Percentiles rank a stretch among this genome's conserved stretches.
Conservation (phyloP, 495 filamentous ascomycete genomes). For the Penicillium turbatum region DNA sequence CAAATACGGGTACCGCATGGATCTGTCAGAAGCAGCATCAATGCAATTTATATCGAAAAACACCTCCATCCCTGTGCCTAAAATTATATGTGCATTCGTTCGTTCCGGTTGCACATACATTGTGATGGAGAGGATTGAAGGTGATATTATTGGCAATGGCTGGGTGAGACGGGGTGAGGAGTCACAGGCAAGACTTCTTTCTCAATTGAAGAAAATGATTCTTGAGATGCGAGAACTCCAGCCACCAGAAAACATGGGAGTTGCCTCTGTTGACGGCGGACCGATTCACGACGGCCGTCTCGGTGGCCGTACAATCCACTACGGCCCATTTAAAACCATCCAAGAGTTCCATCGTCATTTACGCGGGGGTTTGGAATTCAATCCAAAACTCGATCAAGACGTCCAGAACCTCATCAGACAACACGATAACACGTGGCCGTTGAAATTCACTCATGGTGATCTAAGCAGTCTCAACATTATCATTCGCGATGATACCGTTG, state of each 20-base stretch:
- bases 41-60: constrained; percentile 45
- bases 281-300: constrained; percentile 40
- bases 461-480: constrained; percentile 44
- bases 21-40: constrained; percentile 45
- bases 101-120: constrained; percentile 42
- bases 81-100: constrained; percentile 43
- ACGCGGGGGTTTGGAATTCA: constrained; percentile 33
- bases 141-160: constrained; percentile 34
- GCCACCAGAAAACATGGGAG: constrained; percentile 28
- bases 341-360: constrained; percentile 44
- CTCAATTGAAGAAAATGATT: constrained; percentile 39
- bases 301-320: constrained; percentile 23
- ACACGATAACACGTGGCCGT: constrained; percentile 30
- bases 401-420: constrained; percentile 37
- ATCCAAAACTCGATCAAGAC: constrained; percentile 28
- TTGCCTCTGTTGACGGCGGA: constrained; percentile 41
- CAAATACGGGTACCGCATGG: constrained; percentile 33
- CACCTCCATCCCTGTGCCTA: constrained; percentile 51
- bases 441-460: constrained; percentile 41
- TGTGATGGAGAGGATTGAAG: constrained; percentile 49
- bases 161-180: constrained; percentile 33
- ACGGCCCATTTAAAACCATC: constrained; percentile 40
- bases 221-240: constrained; percentile 38
- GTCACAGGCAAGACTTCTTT: constrained; percentile 40
- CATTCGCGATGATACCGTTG: constrained; percentile 33